Evolutionary conservation across 176 grass and related monocot species (phyloP).

Genomic region (sorghum (Sorghum bicolor)): DNA sequence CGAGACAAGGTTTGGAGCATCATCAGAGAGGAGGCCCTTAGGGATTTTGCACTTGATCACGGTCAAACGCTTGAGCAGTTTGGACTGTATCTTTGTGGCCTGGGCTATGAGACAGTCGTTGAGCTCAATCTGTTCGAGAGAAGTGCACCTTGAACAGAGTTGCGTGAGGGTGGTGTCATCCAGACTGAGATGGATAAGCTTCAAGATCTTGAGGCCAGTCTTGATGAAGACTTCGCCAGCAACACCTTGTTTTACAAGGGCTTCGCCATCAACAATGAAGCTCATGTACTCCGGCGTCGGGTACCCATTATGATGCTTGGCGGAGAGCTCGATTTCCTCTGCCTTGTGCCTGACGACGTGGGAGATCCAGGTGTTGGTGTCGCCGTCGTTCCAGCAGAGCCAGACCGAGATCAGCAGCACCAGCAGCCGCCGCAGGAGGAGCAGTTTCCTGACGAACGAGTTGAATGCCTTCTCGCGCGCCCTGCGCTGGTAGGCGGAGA

Average conservation of each 20-base stretch:
- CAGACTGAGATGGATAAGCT: not conserved
- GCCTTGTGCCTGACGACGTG: constrained; percentile 7
- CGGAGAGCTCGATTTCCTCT: constrained; percentile 3
- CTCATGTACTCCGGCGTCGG: not conserved
- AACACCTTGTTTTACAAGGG: too few relatives aligned
- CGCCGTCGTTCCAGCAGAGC: constrained; percentile 17
- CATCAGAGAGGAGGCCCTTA: not conserved
- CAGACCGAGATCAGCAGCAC: not conserved
- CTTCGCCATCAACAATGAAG: not conserved
- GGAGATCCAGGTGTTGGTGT: constrained; percentile 5
- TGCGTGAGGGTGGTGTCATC: not conserved
- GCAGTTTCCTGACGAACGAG: not conserved
- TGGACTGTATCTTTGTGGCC: not conserved
- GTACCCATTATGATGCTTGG: not conserved
- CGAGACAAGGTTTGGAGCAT: constrained; percentile 10
- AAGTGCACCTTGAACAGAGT: constrained; percentile 9
- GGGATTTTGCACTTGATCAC: not conserved
- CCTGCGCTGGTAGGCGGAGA: accelerated
- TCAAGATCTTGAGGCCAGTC: constrained; percentile 9
- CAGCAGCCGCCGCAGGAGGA: not conserved
- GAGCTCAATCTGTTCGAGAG: constrained; percentile 29
- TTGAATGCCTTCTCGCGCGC: not conserved
- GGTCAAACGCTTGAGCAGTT: constrained; percentile 2
- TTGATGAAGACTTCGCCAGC: too few relatives aligned
- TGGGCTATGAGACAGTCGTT: too few relatives aligned